A percentile compares a stretch with the other conserved stretches of the same genome.
These are phyloP conservation scores for Scheffersomyces quercinus DNA, from an alignment of 1,139 yeast species.

Conservation along the genomic window DNA sequence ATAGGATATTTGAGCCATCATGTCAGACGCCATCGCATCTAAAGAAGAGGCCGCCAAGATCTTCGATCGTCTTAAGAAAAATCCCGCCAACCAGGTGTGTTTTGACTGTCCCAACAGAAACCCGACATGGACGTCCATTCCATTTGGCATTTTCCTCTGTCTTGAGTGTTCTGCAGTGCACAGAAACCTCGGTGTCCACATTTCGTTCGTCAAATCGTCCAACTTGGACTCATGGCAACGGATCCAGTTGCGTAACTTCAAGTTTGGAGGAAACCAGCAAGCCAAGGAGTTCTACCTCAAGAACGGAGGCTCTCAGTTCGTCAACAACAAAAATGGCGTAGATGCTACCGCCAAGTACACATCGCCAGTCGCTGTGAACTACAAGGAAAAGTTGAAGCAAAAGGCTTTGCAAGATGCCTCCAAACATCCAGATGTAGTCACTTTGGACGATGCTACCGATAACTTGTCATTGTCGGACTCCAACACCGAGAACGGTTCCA, in stretches of 20 bases:
- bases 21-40: conserved; percentile 40
- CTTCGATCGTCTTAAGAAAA: conserved; percentile 58
- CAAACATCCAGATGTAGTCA: conserved; percentile 65
- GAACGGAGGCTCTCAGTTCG: conserved; percentile 77
- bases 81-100: conserved; percentile 79
- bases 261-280: conserved; percentile 86
- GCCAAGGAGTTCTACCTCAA: conserved; percentile 82
- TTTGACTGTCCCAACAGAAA: conserved; percentile 58
- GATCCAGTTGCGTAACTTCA: conserved; percentile 84
- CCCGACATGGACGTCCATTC: conserved; percentile 55
- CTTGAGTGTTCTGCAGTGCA: conserved; percentile 52
- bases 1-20: neutral
- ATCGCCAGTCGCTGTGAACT: conserved; percentile 72
- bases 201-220: conserved; percentile 75
- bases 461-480: conserved; percentile 28
- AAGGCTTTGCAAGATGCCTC: conserved; percentile 66
- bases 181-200: conserved; percentile 51
- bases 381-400: conserved; percentile 74
- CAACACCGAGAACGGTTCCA: conserved; percentile 40
- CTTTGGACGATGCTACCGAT: conserved; percentile 57
- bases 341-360: conserved; percentile 82
- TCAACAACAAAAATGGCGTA: conserved; percentile 44
- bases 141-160: conserved; percentile 50
- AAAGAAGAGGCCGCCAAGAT: conserved; percentile 63
- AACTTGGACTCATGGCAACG: conserved; percentile 90